phyloP scores from a whole-genome alignment of 2,329 filamentous ascomycete species.

The Cordyceps pruinosa region DNA sequence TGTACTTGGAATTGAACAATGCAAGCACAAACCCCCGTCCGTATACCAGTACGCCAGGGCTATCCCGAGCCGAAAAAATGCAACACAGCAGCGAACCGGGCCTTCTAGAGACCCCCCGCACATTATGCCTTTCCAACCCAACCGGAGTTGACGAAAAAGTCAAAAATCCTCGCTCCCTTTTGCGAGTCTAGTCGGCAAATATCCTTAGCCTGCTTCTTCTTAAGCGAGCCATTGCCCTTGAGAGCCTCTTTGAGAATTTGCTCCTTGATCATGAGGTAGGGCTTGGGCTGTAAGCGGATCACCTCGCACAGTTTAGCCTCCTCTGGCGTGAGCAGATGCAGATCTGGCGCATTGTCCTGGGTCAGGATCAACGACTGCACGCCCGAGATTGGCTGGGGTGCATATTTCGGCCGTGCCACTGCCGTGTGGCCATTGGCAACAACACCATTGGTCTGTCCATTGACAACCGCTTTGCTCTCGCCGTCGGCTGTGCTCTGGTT shows the following conservation, averaged over 20 bases:
- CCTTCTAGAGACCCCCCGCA: background rate
- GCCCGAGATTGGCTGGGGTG: slow-evolving; percentile 51
- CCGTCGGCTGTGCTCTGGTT: slow-evolving; percentile 32
- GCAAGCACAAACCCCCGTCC: background rate
- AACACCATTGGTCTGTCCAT: slow-evolving; percentile 40
- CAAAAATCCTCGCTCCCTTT: slow-evolving; percentile 81
- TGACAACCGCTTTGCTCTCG: slow-evolving; percentile 46
- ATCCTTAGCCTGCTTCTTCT: slow-evolving; percentile 89
- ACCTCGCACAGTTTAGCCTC: slow-evolving; percentile 82
- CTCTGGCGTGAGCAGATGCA: slow-evolving; percentile 78
- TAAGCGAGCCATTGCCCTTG: slow-evolving; percentile 78
- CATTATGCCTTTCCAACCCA: slow-evolving; percentile 73
- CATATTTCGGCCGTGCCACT: slow-evolving; percentile 42
- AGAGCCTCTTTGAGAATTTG: slow-evolving; percentile 84
- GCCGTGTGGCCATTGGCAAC: slow-evolving; percentile 28
- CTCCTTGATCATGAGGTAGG: slow-evolving; percentile 92
- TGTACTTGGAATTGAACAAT: background rate
- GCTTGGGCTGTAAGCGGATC: slow-evolving; percentile 82
- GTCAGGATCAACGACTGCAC: slow-evolving; percentile 60
- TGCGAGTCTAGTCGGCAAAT: slow-evolving; percentile 77
- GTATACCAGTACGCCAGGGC: slow-evolving; percentile 1
- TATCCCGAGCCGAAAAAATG: background rate
- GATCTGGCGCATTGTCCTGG: slow-evolving; percentile 70
- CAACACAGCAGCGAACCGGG: background rate
- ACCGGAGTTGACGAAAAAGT: slow-evolving; percentile 88